Percentiles rank a stretch among this genome's conserved stretches.
These are phyloP conservation scores for Eleusine coracana DNA, from an alignment of 176 grass and related monocot genomes.

Conservation along the genomic window DNA sequence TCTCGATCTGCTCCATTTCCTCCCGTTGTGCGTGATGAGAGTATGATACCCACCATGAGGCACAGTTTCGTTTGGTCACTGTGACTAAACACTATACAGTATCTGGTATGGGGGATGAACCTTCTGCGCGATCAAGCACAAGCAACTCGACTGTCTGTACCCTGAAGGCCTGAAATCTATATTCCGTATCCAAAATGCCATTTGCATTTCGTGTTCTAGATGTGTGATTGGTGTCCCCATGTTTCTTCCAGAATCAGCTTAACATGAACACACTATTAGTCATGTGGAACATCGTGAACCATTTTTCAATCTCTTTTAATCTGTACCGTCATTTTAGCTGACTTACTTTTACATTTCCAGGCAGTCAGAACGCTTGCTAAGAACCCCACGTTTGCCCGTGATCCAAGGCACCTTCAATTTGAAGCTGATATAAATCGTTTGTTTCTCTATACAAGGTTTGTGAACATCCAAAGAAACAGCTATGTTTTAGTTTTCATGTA, in stretches of 20 bases:
- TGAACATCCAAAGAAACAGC: constrained; percentile 12
- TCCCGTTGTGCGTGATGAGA: not conserved
- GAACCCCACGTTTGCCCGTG: constrained; percentile 67
- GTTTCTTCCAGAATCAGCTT: not conserved
- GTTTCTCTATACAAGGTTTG: constrained; percentile 92
- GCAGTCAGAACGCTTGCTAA: constrained; percentile 67
- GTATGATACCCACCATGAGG: not conserved
- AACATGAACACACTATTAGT: not conserved
- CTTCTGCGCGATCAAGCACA: not conserved
- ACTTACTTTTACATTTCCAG: constrained; percentile 45
- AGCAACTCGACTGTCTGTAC: not conserved
- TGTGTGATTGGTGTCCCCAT: not conserved
- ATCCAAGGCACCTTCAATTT: constrained; percentile 88
- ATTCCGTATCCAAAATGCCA: not conserved
- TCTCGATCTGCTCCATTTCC: constrained; percentile 35
- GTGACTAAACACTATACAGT: not conserved
- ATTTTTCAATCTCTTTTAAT: not conserved
- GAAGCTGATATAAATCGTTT: constrained; percentile 79
- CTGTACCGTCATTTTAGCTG: constrained; percentile 15
- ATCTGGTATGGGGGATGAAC: not conserved
- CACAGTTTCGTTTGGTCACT: not conserved
- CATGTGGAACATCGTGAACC: not conserved
- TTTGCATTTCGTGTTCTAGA: not conserved
- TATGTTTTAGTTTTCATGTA: constrained; percentile 13
- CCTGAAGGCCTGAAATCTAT: not conserved